phyloP scores from a whole-genome alignment of 2,329 filamentous ascomycete genomes.

The Hirsutella rhossiliensis region DNA sequence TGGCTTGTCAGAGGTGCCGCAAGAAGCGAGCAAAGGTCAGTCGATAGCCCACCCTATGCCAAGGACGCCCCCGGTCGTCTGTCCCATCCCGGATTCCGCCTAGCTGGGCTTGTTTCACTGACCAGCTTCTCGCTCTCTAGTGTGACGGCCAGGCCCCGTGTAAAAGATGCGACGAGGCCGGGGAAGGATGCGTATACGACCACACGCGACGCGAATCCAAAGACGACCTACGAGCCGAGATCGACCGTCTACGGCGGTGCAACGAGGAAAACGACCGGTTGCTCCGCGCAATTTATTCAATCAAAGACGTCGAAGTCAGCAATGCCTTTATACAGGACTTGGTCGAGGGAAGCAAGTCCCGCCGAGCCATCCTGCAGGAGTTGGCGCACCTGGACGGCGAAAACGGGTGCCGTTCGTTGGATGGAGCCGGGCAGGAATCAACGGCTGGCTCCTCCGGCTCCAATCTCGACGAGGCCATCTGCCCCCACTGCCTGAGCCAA shows the following conservation, averaged over 20 bases:
- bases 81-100: neutral
- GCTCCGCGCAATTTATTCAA: neutral
- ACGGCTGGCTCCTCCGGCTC: neutral
- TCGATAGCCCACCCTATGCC: neutral
- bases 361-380: neutral
- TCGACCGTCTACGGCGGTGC: conserved; percentile 8
- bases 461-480: neutral
- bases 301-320: neutral
- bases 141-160: conserved; percentile 5
- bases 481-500: neutral
- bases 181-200: conserved; percentile 4
- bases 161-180: conserved; percentile 1
- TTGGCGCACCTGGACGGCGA: neutral
- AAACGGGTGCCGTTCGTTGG: neutral
- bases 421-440: neutral
- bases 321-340: neutral
- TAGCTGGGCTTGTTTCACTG: neutral
- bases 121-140: neutral
- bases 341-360: neutral
- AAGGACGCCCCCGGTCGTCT: neutral
- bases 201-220: conserved; percentile 3
- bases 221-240: conserved; percentile 10
- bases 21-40: conserved; percentile 6
- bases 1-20: conserved; percentile 6
- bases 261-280: neutral